Evolutionary conservation across 202 grass and related monocot genomes (phyloP), one percentile per base, ranked within the genome.

Genomic region (Elaeis oleifera): DNA sequence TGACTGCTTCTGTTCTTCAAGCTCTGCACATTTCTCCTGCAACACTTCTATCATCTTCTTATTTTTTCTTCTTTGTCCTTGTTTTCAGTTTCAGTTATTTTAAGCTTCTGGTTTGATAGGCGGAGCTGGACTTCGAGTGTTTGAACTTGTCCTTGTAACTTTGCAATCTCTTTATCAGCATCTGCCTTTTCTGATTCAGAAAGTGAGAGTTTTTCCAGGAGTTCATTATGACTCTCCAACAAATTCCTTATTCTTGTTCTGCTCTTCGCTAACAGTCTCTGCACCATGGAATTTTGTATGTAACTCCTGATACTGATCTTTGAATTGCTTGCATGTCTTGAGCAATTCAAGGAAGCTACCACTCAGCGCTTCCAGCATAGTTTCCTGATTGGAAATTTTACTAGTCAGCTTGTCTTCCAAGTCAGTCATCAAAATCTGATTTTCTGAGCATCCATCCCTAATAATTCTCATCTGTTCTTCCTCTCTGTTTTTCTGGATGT

Each of bases 61-160:
- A 51, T 76, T 77, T 36, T 74, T 13, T 81, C 79, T 78, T 91
- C 88, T 79, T 81, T 97, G 60, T 71, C 71, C 67, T 65, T 86
- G 60, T 78, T 72, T 59, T 97, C 87, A 57, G 67, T 69, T 60
- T 91, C 76, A 0, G 82, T 77, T 56, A 81, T 55, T 77, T 81
- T 83, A 49, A 97, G 77, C 54, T 89, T 89, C 60, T 91, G 88
- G 51, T 89, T 82, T 32, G 74, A 68, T 32, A 97, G 63, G 49
- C 90, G 72, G 56, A 88, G 71, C 27, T 89, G 84, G 59, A 74
- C 77, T 67, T 89, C 74, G 63, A 83, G 71, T 56, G 79, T 67
- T 75, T 89, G 73, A 62, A 89, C 21, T 79, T 77, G 57, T 51
- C 57, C 71, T 24, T 79, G 75, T 18, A 91, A 57, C 24, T 74